phyloP scores from a whole-genome alignment of 805 yeast genomes.

The Brettanomyces bruxellensis region DNA sequence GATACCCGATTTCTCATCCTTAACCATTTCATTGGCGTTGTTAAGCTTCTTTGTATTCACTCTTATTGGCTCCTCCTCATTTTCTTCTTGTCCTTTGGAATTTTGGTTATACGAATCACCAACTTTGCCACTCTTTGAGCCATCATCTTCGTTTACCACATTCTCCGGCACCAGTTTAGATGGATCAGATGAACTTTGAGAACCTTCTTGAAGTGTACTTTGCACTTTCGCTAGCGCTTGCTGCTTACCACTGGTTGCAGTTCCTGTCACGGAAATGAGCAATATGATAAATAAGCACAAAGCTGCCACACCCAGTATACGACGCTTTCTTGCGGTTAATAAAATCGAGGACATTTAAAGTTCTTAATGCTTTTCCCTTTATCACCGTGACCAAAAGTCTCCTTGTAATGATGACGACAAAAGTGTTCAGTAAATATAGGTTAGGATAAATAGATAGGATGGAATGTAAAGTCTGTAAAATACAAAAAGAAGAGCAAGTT shows the following conservation, averaged over 20 bases:
- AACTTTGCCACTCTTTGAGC: background rate
- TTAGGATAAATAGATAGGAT: too few species aligned
- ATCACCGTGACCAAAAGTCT: too few species aligned
- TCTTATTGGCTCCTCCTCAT: constrained; percentile 3
- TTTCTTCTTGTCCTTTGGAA: constrained; percentile 1
- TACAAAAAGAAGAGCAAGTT: too few species aligned
- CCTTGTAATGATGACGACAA: too few species aligned
- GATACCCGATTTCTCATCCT: constrained; percentile 23
- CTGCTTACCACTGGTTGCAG: constrained; percentile 5
- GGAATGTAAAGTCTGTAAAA: too few species aligned
- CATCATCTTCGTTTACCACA: background rate
- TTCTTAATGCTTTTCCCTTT: too few species aligned
- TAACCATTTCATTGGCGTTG: constrained; percentile 22
- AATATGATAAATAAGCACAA: constrained; percentile 29
- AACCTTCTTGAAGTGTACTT: background rate
- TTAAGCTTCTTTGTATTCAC: constrained; percentile 12
- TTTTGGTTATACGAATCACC: background rate
- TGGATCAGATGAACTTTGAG: background rate
- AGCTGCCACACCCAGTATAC: constrained; percentile 34
- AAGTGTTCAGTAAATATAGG: too few species aligned
- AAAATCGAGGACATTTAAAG: background rate
- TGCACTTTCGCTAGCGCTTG: background rate
- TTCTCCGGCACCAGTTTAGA: too few species aligned
- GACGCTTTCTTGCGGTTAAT: constrained; percentile 24
- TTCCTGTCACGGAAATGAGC: constrained; percentile 21